Base-by-base conservation (phyloP, 768 basidiomycete genomes). In the Agrocybe praecox region DNA sequence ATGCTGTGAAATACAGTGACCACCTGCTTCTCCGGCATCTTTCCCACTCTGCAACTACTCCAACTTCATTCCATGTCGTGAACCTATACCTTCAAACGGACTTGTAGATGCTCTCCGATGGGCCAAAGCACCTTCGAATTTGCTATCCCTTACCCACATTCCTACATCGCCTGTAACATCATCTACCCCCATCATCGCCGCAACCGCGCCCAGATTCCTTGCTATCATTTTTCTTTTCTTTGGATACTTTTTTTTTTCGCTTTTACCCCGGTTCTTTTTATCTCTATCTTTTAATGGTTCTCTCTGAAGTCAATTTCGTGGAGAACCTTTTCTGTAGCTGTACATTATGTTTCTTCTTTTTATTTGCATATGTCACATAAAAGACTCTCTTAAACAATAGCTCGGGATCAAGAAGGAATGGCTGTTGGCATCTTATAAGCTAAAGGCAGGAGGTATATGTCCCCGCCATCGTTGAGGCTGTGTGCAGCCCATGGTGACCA, bases 1-100 rank as follows among this genome's bases (percentile, higher is more conserved):
- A 60, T 87, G 86, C 58, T 89, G 87, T 74, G 78, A 76, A 23
- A 73, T 89, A 61, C 87, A 88, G 76, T 89, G 56, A 62, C 24
- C 32, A 24, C 24, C 46, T 36, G 21, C 48, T 40, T 43, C 43
- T 46, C 49, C 53, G 29, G 14, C 55, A 46, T 49, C 42, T 21
- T 32, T 58, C 48, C 46, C 32, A 15, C 29, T 18, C 19, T 33
- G 22, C 23, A 34, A 29, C 34, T 19, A 24, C n/a, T 5, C 45
- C n/a, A 36, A 17, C 21, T 21, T 29, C 51, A 2, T 52, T 45
- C 22, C 36, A 47, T 46, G 46, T 52, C 42, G 54, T 49, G 21
- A 46, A 51, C 48, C 49, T 61, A 59, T 64, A 64, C 63, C 61
- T 59, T 52, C 58, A 53, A 60, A 62, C 40, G 56, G 60, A 64